A percentile compares a stretch with the other conserved stretches of the same genome.
Conservation (phyloP, 306 rosid species). For the Fragaria ananassa region DNA sequence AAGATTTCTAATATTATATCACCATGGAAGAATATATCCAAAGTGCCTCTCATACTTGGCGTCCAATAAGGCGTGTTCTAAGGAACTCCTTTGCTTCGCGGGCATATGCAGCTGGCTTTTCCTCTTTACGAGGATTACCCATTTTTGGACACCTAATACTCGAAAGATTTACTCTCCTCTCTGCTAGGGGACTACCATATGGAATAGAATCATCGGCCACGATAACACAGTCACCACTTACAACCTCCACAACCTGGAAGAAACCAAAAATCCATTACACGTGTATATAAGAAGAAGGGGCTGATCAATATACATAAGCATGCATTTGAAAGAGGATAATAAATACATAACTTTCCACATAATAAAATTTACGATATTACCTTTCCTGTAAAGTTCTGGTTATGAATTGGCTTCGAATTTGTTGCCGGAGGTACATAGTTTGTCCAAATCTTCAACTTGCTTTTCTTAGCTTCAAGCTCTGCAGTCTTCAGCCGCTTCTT, state of each 20-base stretch:
- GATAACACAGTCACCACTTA: constrained; percentile 87
- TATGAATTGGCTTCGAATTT: constrained; percentile 94
- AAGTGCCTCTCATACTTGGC: constrained; percentile 54
- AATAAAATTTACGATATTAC: constrained; percentile 33
- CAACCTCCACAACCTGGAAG: constrained; percentile 95
- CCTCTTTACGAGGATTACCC: constrained; percentile 97
- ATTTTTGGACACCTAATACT: constrained; percentile 97
- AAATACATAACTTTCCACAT: constrained; percentile 1
- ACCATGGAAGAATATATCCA: constrained; percentile 19
- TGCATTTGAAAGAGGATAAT: background rate
- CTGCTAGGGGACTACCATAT: constrained; percentile 87
- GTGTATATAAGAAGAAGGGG: constrained; percentile 2
- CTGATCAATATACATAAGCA: constrained; percentile 4
- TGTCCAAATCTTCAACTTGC: constrained; percentile 73
- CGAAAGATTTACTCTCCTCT: constrained; percentile 92
- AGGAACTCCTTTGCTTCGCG: constrained; percentile 98
- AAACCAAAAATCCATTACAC: constrained; percentile 17
- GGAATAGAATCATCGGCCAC: constrained; percentile 95
- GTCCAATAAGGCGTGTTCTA: constrained; percentile 88
- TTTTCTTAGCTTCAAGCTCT: constrained; percentile 86
- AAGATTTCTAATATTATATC: background rate
- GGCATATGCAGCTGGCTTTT: constrained; percentile 96
- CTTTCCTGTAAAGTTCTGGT: constrained; percentile 95
- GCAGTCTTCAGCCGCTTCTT: constrained; percentile 78
- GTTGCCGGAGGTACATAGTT: constrained; percentile 86